Base-by-base conservation (phyloP, 192 early-diverging fungal species). In the Entomortierella lignicola region DNA sequence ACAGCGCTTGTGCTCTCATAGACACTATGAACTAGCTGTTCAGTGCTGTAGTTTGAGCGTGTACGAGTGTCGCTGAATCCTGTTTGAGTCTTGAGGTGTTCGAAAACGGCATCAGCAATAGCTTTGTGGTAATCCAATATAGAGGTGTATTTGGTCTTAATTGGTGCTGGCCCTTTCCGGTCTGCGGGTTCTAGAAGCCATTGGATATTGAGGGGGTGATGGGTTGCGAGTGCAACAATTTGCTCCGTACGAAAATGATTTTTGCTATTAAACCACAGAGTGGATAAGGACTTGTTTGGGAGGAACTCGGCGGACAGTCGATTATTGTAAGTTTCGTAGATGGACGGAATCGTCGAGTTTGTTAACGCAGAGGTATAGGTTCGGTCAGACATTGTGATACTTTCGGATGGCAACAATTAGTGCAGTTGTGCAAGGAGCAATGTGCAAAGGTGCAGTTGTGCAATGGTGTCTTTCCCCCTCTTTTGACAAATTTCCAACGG, bases 231-330 rank as follows among this genome's bases (percentile, higher is more conserved):
- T 21, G 56, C 56, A 37, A 58, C 56, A 20, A 58, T 58, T 37
- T 58, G 56, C 32, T 58, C 56, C 20, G 56, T 58, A 32, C 56
- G 56, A 37, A 58, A 58, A 58, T 58, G 56, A 20, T 58, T 58
- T 37, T 58, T 58, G 56, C 31, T 32, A 32, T 58, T 58, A 32
- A 34, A 58, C 56, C 56, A 58, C 56, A 58, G 21, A 21, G 56
- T 58, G 17, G 8, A 4, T 12, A 58, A 32, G 31, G 56, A 37
- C 29, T 58, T 32, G n/a, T 58, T 27, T n/a, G 56, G 56, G 13
- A 58, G 56, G 32, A 58, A 58, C n/a, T 58, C 32, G 20, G 26
- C 21, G 56, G 29, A 11, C 13, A 37, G 34, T 12, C 32, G 32
- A 32, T 39, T 37, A 27, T 58, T 34, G 31, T 58, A 58, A 32